These are phyloP conservation scores for Talaromyces thailandensis DNA, from an alignment of 495 filamentous ascomycete species.

Conservation along the genomic window DNA sequence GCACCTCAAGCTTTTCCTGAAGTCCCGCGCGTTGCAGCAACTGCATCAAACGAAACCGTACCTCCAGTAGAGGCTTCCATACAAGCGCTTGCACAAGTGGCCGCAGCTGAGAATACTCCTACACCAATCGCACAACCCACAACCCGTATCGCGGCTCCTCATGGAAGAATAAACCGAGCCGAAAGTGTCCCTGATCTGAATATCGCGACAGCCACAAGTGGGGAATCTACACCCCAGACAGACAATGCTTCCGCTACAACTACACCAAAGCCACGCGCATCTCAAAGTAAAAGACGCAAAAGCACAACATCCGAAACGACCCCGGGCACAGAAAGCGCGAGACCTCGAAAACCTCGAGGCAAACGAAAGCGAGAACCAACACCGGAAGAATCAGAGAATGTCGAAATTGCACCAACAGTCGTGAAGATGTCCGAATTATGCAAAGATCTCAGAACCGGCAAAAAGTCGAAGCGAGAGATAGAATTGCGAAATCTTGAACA, in stretches of 20 bases:
- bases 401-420: constrained; percentile 56
- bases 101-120: not conserved
- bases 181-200: not conserved
- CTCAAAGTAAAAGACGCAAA: not conserved
- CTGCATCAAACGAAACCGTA: not conserved
- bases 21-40: not conserved
- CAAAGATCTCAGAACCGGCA: constrained; percentile 67
- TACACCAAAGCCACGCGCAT: not conserved
- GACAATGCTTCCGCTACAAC: not conserved
- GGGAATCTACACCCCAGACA: not conserved
- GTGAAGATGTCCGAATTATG: constrained; percentile 80
- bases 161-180: not conserved
- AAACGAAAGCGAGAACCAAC: constrained; percentile 48
- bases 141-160: not conserved
- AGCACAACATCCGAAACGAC: not conserved
- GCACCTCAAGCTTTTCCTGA: not conserved
- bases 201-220: not conserved
- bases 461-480: constrained; percentile 63
- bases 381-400: constrained; percentile 67
- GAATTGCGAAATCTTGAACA: constrained; percentile 47
- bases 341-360: constrained; percentile 22
- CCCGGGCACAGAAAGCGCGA: constrained; percentile 12
- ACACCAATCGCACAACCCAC: not conserved
- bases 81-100: not conserved
- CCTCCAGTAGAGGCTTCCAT: not conserved